A percentile compares a stretch with the other conserved stretches of the same genome.
Conservation (phyloP, 257 asterid species). For the Thymus mandschuricus region DNA sequence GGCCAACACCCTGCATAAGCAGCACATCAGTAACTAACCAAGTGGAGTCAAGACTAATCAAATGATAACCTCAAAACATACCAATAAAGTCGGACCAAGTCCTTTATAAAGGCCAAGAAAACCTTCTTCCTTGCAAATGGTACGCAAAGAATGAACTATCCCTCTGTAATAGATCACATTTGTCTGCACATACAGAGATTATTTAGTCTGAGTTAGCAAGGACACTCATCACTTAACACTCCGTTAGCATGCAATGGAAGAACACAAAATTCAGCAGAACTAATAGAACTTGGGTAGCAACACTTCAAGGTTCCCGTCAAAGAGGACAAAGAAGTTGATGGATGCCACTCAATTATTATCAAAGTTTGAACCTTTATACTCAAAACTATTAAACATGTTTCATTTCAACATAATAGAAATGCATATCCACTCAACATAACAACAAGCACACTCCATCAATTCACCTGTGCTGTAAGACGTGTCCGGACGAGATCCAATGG, state of each 20-base stretch:
- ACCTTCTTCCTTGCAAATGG: constrained; percentile 84
- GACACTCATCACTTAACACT: constrained; percentile 6
- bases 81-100: constrained; percentile 87
- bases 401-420: not conserved
- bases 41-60: constrained; percentile 6
- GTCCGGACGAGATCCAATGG: constrained; percentile 90
- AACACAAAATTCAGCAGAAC: constrained; percentile 17
- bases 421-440: not conserved
- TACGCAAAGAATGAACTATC: constrained; percentile 66
- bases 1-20: constrained; percentile 75
- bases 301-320: constrained; percentile 18
- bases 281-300: constrained; percentile 14
- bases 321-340: constrained; percentile 15
- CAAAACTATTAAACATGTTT: not conserved
- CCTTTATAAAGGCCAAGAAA: constrained; percentile 74
- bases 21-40: constrained; percentile 35
- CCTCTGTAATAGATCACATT: constrained; percentile 71
- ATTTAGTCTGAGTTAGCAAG: constrained; percentile 18
- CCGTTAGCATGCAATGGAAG: constrained; percentile 15
- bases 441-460: constrained; percentile 9
- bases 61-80: constrained; percentile 32
- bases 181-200: constrained; percentile 51
- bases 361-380: constrained; percentile 20
- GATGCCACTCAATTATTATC: not conserved
- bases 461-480: constrained; percentile 79